Evolutionary conservation across 371 early-diverging fungal species (phyloP).

Genomic region (Choanephora cucurbitarum): DNA sequence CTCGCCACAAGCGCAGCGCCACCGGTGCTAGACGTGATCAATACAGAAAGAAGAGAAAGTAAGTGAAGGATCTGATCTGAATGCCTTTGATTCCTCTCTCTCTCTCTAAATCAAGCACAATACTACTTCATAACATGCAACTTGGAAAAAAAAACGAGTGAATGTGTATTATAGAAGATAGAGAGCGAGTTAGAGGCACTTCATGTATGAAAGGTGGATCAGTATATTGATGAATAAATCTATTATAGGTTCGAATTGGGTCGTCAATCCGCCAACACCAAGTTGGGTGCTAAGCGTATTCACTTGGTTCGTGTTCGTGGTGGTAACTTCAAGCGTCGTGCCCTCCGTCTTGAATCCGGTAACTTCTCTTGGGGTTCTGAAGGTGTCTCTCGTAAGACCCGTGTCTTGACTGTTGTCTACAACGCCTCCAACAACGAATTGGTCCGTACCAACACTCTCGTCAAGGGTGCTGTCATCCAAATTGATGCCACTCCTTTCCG

Average conservation of each 20-base stretch:
- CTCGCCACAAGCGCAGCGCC: conserved; percentile 96
- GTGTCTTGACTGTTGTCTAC: conserved; percentile 97
- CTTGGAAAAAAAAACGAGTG: neutral
- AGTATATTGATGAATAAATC: neutral
- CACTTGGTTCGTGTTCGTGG: conserved; percentile 96
- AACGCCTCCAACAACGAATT: conserved; percentile 99
- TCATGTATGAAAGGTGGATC: neutral
- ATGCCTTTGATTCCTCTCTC: neutral
- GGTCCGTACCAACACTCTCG: conserved; percentile 99
- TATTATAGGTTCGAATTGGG: conserved; percentile 91
- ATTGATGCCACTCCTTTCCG: conserved; percentile 98
- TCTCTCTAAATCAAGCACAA: neutral
- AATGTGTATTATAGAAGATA: neutral
- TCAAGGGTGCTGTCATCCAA: conserved; percentile 98
- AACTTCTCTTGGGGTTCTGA: conserved; percentile 98
- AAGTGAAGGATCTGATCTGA: conserved; percentile 2
- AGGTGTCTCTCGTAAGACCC: conserved; percentile 90
- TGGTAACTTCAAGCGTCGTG: conserved; percentile 98
- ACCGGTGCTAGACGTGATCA: conserved; percentile 98
- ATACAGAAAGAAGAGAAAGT: conserved; percentile 94
- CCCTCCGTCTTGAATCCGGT: conserved; percentile 95
- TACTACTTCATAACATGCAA: too few species aligned
- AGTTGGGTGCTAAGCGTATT: conserved; percentile 93
- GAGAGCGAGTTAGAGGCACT: neutral
- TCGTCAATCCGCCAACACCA: conserved; percentile 97